Base-by-base conservation (phyloP, 495 filamentous ascomycete genomes). In the Hypomontagnella submonticulosa region DNA sequence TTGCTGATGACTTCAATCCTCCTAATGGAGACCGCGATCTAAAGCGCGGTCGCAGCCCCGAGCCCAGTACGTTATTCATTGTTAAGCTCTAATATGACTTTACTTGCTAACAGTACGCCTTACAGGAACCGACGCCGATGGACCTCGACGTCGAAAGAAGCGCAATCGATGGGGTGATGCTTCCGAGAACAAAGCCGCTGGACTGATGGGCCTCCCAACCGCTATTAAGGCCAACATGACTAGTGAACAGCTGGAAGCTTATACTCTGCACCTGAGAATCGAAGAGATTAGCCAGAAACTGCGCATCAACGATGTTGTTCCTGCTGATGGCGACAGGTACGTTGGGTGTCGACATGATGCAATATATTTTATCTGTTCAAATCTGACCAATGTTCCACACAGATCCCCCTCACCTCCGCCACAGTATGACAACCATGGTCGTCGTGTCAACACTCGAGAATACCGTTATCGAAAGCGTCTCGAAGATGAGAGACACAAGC, bases 211-310 rank as follows among this genome's bases (percentile, higher is more conserved):
- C 60, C 86, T 99, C 72, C 92, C 95, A 32, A 97, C 94, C 13
- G 90, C 93, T 76, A 97, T 99, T 80, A 90, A 91, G 76, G 92
- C 92, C 46, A 91, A 93, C 77, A 97, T 99, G 92, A 98, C 95
- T 44, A 92, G 86, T 75, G 95, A 99, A 80, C 95, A 99, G 80
- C 86, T 97, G 41, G 95, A 99, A 77, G 95, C 95, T 13, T 99
- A 99, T 73, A 92, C 92, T 13, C 79, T 97, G 56, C 93, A 99
- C 76, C 80, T 99, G 66, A 92, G 95, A 74, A 96, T 99, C 66
- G 92, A 97, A 76, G 95, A 99, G 79, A 99, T 99, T 70, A 97
- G 92, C 74, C 93, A 99, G 81, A 98, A 98, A 84, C 88, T 99
- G 66, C 88, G 92, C 69, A 99, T 99, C 76, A 93, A 97, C 77